A percentile compares a stretch with the other conserved stretches of the same genome.
phyloP scores from a whole-genome alignment of 2,329 filamentous ascomycete species.

The Metarhizium anisopliae region DNA sequence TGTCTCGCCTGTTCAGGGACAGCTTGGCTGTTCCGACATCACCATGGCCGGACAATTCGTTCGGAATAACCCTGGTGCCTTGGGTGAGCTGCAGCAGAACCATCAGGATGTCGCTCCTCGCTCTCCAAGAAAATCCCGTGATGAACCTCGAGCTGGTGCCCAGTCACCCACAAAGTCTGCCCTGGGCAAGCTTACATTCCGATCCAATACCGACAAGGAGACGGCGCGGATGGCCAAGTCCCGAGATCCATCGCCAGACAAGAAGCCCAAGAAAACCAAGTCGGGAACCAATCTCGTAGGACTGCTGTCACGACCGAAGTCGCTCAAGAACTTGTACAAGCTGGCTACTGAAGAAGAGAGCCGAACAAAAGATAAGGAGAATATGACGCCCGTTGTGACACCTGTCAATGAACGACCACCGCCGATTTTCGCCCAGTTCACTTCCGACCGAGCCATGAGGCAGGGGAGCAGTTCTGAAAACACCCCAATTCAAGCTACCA shows the following conservation, averaged over 20 bases:
- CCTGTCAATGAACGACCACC: slow-evolving; percentile 32
- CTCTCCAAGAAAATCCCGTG: slow-evolving; percentile 29
- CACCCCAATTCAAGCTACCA: slow-evolving; percentile 15
- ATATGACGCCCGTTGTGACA: slow-evolving; percentile 48
- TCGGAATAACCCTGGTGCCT: slow-evolving; percentile 32
- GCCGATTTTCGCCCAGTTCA: slow-evolving; percentile 76
- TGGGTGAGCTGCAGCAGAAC: slow-evolving; percentile 50
- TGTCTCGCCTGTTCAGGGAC: neutral
- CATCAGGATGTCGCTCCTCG: slow-evolving; percentile 32
- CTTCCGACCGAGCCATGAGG: slow-evolving; percentile 14
- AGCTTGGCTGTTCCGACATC: slow-evolving; percentile 9
- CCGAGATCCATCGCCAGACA: slow-evolving; percentile 36
- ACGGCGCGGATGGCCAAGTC: slow-evolving; percentile 24
- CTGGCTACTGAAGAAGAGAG: slow-evolving; percentile 42
- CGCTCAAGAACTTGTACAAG: slow-evolving; percentile 56
- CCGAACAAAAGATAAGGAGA: slow-evolving; percentile 68
- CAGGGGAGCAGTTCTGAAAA: neutral
- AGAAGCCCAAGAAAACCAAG: slow-evolving; percentile 69
- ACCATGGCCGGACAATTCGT: slow-evolving; percentile 25
- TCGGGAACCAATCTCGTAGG: slow-evolving; percentile 74
- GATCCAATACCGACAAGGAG: slow-evolving; percentile 30
- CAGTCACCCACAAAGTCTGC: slow-evolving; percentile 18
- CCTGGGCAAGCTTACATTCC: slow-evolving; percentile 31
- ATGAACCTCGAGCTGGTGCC: slow-evolving; percentile 13
- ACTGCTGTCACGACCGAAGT: slow-evolving; percentile 67